Evolutionary conservation across 2,329 filamentous ascomycete species (phyloP), one percentile per base, ranked within the genome.

Genomic region (Diaporthe humulicola): DNA sequence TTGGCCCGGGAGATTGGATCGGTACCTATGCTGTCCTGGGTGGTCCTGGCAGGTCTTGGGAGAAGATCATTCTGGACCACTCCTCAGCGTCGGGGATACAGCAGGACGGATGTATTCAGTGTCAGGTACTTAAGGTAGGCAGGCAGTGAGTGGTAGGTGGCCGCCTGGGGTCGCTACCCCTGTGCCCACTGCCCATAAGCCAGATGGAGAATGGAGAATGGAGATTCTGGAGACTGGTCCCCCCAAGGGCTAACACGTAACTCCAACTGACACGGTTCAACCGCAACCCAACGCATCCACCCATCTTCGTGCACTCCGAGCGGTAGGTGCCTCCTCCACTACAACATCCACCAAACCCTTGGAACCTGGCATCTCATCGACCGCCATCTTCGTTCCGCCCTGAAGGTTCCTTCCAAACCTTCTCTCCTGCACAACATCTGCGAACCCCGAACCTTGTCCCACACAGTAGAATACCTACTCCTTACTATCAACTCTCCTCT

Each of bases 181-280:
- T 52, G 70, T 72, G 58, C 15, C 33, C 70, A 45, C 12, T 50
- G 45, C 45, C 45, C 45, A 6, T 10, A 2, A 38, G 45, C 28
- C 40, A 33, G 22, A 67, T 67, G 64, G 64, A 69, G 64, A 69
- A 54, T 54, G 64, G 48, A 69, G 64, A 38, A 67, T 38, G 56
- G 38, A 7, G 38, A 67, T 52, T 67, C 45, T 64, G 64, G 61
- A 67, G 61, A 67, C 45, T 67, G 10, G 30, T 14, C 33, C 19
- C 57, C 61, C 42, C 45, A 30, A 64, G 28, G 70, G 42, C 70
- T 64, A 72, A 72, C 70, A 72, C 70, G 70, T 72, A 72, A 72
- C 70, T 72, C 70, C 57, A 64, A 72, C 45, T 64, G 70, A 72
- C 70, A 72, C 57, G 70, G 70, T 58, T 72, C 70, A 61, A 54